Conservation (phyloP, 768 basidiomycete genomes). For the Russula lepida region DNA sequence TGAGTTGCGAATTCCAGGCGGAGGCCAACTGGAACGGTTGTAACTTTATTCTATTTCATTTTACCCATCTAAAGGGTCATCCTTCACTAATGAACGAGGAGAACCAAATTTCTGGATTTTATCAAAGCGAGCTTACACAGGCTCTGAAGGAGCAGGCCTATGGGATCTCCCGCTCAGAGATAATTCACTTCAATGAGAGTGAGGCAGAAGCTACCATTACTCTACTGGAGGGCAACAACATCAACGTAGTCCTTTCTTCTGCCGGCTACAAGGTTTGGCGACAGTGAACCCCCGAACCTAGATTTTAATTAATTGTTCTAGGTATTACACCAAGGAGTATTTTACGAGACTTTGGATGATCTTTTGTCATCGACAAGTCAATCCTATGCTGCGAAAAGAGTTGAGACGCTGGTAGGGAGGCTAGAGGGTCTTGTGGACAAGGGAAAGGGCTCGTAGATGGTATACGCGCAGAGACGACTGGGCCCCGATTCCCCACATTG, state of each 20-base stretch:
- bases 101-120: slow-evolving; percentile 5
- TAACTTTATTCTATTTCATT: too few species aligned
- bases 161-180: slow-evolving; percentile 4
- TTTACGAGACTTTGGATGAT: slow-evolving; percentile 20
- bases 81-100: not conserved
- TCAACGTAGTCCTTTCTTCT: slow-evolving; percentile 10
- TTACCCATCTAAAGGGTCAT: too few species aligned
- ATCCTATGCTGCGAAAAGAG: slow-evolving; percentile 2
- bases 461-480: not conserved
- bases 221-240: slow-evolving; percentile 9
- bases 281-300: not conserved
- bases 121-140: slow-evolving; percentile 10
- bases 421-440: not conserved
- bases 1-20: slow-evolving; percentile 8
- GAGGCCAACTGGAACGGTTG: too few species aligned
- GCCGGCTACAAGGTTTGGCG: slow-evolving; percentile 17
- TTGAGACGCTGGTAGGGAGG: slow-evolving; percentile 3
- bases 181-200: not conserved
- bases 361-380: slow-evolving; percentile 15
- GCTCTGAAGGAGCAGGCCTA: slow-evolving; percentile 18
- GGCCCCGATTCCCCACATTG: not conserved
- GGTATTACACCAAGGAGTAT: not conserved
- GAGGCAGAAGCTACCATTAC: slow-evolving; percentile 14
- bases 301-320: not conserved
- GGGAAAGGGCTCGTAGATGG: not conserved